Base-by-base conservation (phyloP, 2,329 filamentous ascomycete genomes). In the Cordyceps cicadae region DNA sequence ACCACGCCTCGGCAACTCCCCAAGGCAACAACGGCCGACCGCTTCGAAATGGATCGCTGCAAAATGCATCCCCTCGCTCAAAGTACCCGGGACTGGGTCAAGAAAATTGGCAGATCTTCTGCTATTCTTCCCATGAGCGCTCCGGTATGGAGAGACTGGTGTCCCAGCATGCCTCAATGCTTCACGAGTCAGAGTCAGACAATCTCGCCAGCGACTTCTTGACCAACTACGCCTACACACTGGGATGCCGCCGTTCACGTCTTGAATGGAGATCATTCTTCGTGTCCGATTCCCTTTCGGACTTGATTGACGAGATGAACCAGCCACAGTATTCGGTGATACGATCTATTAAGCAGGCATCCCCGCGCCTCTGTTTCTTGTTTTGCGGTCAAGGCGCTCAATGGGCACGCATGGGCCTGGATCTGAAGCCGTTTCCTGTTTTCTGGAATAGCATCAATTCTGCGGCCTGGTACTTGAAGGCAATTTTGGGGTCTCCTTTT, bases 321-420 rank as follows among this genome's bases (percentile, higher is more conserved):
- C 52, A 26, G 14, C 39, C 65, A 14, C 64, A 68, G 17, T 62
- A 58, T 5, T n/a, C 58, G 2, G 58, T 69, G 32, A 59, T 58
- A 29, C 71, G 70, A 15, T 67, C 68, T 1, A 64, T 66, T 1
- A 65, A 64, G 5, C 67, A 68, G 6, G 70, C 66, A 15, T 52
- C 65, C 8, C 69, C 70, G 3, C 71, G 65, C 7, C 59, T 78
- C 37, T 74, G 71, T 53, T 79, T 79, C 62, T 53, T 77, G 14
- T 79, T 79, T 62, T 74, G 72, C 41, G 77, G 77, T 0, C 77
- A 79, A 63, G 76, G 77, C 3, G 67, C 75, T 0, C 76, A 78
- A 54, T 77, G 74, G 71, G 69, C 75, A 1, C 66, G 70, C 52
- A 78, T 79, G 76, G 76, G 76, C 12, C 66, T 67, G 24, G 73